Evolutionary conservation across 768 basidiomycete genomes (phyloP).

Genomic region (Pleurotus giganteus): DNA sequence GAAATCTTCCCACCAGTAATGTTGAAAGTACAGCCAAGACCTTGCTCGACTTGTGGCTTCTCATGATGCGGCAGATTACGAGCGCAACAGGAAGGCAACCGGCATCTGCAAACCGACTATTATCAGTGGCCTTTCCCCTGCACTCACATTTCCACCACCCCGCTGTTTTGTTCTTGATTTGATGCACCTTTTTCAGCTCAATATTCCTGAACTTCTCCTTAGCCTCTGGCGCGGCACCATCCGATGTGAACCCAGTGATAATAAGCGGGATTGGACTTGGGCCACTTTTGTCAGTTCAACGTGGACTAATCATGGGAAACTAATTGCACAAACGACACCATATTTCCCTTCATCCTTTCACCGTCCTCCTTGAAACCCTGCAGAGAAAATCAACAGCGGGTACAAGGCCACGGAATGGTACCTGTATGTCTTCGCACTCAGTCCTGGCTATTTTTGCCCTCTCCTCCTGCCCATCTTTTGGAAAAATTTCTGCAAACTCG

Average conservation of each 20-base stretch:
- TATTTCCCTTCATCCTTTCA: slow-evolving; percentile 10
- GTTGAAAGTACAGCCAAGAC: slow-evolving; percentile 16
- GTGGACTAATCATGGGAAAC: slow-evolving; percentile 19
- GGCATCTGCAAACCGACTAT: slow-evolving; percentile 28
- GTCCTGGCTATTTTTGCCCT: slow-evolving; percentile 4
- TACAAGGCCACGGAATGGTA: slow-evolving; percentile 13
- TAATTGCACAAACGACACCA: slow-evolving; percentile 7
- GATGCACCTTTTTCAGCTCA: slow-evolving; percentile 27
- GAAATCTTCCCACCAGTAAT: slow-evolving; percentile 10
- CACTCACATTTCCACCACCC: slow-evolving; percentile 19
- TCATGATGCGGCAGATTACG: slow-evolving; percentile 22
- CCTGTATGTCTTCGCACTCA: slow-evolving; percentile 4
- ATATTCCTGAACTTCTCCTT: slow-evolving; percentile 17
- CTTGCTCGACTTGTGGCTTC: slow-evolving; percentile 18
- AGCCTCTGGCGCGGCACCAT: slow-evolving; percentile 23
- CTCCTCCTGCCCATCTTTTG: slow-evolving; percentile 4
- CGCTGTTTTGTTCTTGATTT: slow-evolving; percentile 23
- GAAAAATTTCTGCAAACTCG: slow-evolving; percentile 4
- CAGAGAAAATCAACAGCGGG: slow-evolving; percentile 10
- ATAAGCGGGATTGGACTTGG: slow-evolving; percentile 28
- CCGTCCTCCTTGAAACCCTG: slow-evolving; percentile 10
- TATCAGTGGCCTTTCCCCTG: slow-evolving; percentile 20
- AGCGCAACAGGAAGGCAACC: slow-evolving; percentile 21
- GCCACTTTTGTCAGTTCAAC: slow-evolving; percentile 14
- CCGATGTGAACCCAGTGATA: slow-evolving; percentile 19